Base-by-base conservation (phyloP, 371 early-diverging fungal genomes). In the Mortierella sp. region DNA sequence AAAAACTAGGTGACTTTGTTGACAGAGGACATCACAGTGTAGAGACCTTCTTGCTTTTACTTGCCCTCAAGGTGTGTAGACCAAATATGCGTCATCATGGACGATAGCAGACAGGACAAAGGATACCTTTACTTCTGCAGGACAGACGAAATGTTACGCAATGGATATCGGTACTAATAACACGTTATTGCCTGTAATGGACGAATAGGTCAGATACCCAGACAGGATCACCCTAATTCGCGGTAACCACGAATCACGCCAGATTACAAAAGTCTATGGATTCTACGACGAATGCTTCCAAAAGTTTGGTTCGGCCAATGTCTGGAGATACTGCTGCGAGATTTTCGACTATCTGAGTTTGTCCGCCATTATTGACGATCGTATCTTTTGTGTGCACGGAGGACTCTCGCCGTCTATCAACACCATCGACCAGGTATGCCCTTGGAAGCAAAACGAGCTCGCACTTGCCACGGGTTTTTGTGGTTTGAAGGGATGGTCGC, bases 11-110 rank as follows among this genome's bases (percentile, higher is more conserved):
- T 45, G 99, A 99, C 89, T 99, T 99, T 93, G 99, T 99, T 6
- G 99, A 99, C 91, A 95, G 99, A 75, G 99, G 99, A 48, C 99
- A 97, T 83, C 99, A 99, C 90, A 96, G 96, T 70, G 99, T 99
- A 24, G 99, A 99, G 89, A 99, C 99, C 0, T 97, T 99, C 88
- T 88, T 98, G n/a, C 92, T 99, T n/a, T 90, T 99, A 77, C 88
- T 99, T 26, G 99, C 99, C 7, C 92, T 99, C 4, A 99, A 99
- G 91, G 94, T 95, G 34, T 83, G 10, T 89, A 70, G 86, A 24
- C 87, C 70, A 90, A 89, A 68, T n/a, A n/a, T 55, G 5, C 55
- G 11, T 70, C n/a, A 34, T 9, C 47, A 75, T 45, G 48, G 26
- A 60, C 26, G 21, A 45, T 42, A 9, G 0, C 1, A 44, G 16